Percentiles rank a stretch among this genome's conserved stretches.
Evolutionary conservation across 306 rosid genomes (phyloP).

Genomic region (Glycine tomentella): DNA sequence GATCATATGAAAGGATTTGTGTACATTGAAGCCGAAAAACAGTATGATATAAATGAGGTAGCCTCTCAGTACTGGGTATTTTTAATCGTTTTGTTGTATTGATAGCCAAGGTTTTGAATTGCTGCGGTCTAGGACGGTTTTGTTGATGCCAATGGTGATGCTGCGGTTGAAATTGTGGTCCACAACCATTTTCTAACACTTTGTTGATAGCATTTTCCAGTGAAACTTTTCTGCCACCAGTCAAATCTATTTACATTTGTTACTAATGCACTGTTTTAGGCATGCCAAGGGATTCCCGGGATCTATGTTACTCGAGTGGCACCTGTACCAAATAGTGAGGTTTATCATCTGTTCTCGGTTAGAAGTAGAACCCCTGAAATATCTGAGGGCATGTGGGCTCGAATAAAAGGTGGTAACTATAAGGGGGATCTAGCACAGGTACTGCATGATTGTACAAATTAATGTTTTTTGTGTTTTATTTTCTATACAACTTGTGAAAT

Average conservation of each 20-base stretch:
- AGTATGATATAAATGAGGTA: constrained; percentile 83
- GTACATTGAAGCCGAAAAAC: constrained; percentile 85
- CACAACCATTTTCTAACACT: neutral
- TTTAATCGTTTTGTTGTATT: constrained; percentile 35
- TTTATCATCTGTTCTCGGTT: constrained; percentile 68
- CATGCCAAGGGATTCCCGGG: constrained; percentile 83
- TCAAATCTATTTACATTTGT: constrained; percentile 19
- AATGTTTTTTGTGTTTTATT: neutral
- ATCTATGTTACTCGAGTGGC: constrained; percentile 72
- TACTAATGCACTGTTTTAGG: constrained; percentile 54
- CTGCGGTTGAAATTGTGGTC: neutral
- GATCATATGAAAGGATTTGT: constrained; percentile 88
- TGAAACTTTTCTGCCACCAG: constrained; percentile 4
- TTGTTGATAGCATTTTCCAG: neutral
- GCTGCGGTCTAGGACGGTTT: neutral
- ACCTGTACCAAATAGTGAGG: constrained; percentile 78
- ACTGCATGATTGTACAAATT: constrained; percentile 38
- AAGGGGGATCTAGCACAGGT: constrained; percentile 98
- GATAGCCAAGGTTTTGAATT: neutral
- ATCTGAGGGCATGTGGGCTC: constrained; percentile 83
- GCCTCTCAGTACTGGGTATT: constrained; percentile 13
- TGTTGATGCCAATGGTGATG: neutral
- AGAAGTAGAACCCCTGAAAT: constrained; percentile 64
- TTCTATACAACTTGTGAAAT: constrained; percentile 28
- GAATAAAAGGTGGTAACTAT: constrained; percentile 88